These are phyloP conservation scores for Pyrenochaeta sp. DNA, from an alignment of 2,329 filamentous ascomycete species.

Conservation along the genomic window DNA sequence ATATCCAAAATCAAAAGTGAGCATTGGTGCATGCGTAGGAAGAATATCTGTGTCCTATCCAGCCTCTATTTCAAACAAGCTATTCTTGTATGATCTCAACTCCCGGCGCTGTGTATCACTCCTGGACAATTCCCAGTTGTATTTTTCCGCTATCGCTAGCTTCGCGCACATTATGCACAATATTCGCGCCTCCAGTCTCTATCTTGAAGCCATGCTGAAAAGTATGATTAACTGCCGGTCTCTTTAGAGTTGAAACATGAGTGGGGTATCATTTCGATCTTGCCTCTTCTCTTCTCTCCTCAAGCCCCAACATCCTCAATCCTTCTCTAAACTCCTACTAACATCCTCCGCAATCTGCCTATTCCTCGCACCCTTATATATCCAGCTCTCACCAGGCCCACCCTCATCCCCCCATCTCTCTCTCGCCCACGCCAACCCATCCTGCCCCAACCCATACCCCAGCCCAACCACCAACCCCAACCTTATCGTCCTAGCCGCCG, in stretches of 20 bases:
- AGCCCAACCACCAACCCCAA: conserved; percentile 81
- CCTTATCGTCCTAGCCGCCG: conserved; percentile 70
- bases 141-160: neutral
- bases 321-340: conserved; percentile 10
- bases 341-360: conserved; percentile 34
- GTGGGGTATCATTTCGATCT: neutral
- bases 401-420: conserved; percentile 70
- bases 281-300: neutral
- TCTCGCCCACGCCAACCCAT: conserved; percentile 72
- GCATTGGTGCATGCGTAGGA: neutral
- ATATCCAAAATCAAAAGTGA: conserved; percentile 1
- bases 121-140: neutral
- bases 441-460: conserved; percentile 82
- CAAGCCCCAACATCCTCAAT: neutral
- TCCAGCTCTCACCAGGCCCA: conserved; percentile 49
- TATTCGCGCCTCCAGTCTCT: neutral
- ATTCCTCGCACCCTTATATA: conserved; percentile 51
- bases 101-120: neutral
- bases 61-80: neutral
- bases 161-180: neutral
- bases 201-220: neutral
- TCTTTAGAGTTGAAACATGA: neutral
- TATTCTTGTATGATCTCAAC: neutral
- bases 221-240: neutral
- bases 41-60: neutral